Evolutionary conservation across 2,329 filamentous ascomycete species (phyloP).

Genomic region (Harringtonia aguacate): DNA sequence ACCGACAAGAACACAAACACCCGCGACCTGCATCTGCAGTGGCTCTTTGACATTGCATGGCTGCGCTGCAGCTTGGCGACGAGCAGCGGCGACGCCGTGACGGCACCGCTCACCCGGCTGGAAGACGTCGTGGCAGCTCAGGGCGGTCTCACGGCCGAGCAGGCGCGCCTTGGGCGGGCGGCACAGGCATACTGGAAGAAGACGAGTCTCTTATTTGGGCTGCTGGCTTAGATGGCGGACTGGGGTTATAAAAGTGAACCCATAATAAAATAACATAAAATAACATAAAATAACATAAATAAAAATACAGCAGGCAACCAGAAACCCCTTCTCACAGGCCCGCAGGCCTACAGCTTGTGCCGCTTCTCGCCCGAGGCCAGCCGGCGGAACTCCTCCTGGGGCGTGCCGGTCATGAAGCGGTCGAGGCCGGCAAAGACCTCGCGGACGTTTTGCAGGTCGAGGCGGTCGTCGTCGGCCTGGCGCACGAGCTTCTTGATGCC

Average conservation of each 20-base stretch:
- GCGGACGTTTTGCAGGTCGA: slow-evolving; percentile 67
- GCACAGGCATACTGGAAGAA: slow-evolving; percentile 74
- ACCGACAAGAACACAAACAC: slow-evolving; percentile 20
- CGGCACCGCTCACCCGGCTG: slow-evolving; percentile 28
- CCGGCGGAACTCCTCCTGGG: slow-evolving; percentile 81
- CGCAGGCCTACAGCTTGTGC: slow-evolving; percentile 81
- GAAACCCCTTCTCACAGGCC: background rate
- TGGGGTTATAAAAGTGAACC: background rate
- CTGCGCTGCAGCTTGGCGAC: slow-evolving; percentile 32
- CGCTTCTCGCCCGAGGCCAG: slow-evolving; percentile 82
- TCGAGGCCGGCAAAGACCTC: slow-evolving; percentile 84
- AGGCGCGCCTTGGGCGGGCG: slow-evolving; percentile 46
- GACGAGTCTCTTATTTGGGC: slow-evolving; percentile 70
- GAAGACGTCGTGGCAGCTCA: slow-evolving; percentile 32
- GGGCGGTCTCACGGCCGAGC: slow-evolving; percentile 26
- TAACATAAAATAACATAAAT: slow-evolving; percentile 1
- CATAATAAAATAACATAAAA: slow-evolving; percentile 2
- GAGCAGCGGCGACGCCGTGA: slow-evolving; percentile 14
- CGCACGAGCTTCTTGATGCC: slow-evolving; percentile 79
- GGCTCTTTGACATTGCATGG: slow-evolving; percentile 48
- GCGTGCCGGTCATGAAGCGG: slow-evolving; percentile 67
- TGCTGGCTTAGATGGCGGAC: slow-evolving; percentile 42
- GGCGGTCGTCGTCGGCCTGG: slow-evolving; percentile 56
- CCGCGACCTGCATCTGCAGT: slow-evolving; percentile 44
- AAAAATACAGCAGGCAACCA: background rate